These are phyloP conservation scores for Aschersonia sp. DNA, from an alignment of 2,329 filamentous ascomycete genomes.

Conservation along the genomic window DNA sequence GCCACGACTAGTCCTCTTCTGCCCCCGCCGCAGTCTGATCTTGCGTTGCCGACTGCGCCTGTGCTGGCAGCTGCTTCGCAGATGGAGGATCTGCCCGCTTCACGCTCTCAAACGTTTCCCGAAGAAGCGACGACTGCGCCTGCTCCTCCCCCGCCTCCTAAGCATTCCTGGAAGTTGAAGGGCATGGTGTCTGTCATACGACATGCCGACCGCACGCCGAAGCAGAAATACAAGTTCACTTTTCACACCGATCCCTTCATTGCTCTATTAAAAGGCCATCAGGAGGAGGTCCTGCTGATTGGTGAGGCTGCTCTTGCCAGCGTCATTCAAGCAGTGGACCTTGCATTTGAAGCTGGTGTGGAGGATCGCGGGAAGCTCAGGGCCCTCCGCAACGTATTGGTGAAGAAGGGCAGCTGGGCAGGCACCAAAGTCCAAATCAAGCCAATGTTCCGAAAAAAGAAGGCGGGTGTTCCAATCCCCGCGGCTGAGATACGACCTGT, in stretches of 20 bases:
- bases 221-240: conserved; percentile 99
- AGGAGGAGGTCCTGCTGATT: conserved; percentile 89
- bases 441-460: conserved; percentile 92
- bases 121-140: conserved; percentile 36
- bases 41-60: conserved; percentile 10
- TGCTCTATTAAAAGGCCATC: conserved; percentile 82
- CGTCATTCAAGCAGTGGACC: conserved; percentile 75
- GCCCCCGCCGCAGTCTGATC: conserved; percentile 16
- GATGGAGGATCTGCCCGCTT: conserved; percentile 14
- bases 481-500: conserved; percentile 19
- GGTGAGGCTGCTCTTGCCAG: conserved; percentile 80
- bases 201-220: conserved; percentile 92
- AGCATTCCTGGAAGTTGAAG: conserved; percentile 96
- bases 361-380: conserved; percentile 84
- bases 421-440: conserved; percentile 99
- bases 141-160: conserved; percentile 58
- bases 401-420: conserved; percentile 85
- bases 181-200: conserved; percentile 93
- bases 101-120: conserved; percentile 8
- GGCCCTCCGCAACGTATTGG: conserved; percentile 69
- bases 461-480: conserved; percentile 39
- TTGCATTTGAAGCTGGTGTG: conserved; percentile 61
- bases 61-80: conserved; percentile 24
- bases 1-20: conserved; percentile 19
- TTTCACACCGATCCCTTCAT: conserved; percentile 97